Evolutionary conservation across 768 basidiomycete species (phyloP), one percentile per base, ranked within the genome.

Genomic region (Kwoniella dejecticola): DNA sequence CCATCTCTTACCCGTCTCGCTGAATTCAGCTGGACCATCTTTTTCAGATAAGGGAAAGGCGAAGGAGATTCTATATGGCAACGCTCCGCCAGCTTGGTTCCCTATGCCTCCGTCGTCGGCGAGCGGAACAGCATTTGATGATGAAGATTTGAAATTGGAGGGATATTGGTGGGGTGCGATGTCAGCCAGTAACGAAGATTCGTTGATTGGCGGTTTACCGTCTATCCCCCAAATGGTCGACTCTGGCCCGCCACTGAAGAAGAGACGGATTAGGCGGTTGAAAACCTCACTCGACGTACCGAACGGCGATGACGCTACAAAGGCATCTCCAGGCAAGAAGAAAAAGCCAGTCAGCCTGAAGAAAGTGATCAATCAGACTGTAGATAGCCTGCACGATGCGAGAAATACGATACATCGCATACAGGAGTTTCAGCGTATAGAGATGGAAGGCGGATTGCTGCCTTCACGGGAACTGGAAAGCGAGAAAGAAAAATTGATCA

Each of bases 401-500:
- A 59, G 71, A 31, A 47, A 47, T 19, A 33, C 64, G 1, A 57
- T 64, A 27, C 50, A 66, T 45, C 62, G 66, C 24, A 69, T 73
- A 40, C 62, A 68, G 41, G 74, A 75, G 12, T 75, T 62, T 40
- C 71, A 72, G 57, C 26, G 64, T 41, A 36, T 67, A 15, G 74
- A 75, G 42, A n/a, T 36, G 15, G 71, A 71, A n/a, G 74, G 74
- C 5, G 69, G 64, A 13, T 30, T 68, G 10, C 27, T 68, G 36
- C 74, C 74, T 4, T 60, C 59, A 11, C 36, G 55, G 11, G 83
- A 83, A 60, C 29, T 63, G 1, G 79, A 82, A 58, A 86, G 82
- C 60, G 86, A 80, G 44, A 83, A 85, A 57, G 68, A 93, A 88
- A 79, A 72, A 88, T 71, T 81, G 82, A 67, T 91, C 87, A 89